phyloP scores from a whole-genome alignment of 371 early-diverging fungal genomes.

The Choanephora cucurbitarum region DNA sequence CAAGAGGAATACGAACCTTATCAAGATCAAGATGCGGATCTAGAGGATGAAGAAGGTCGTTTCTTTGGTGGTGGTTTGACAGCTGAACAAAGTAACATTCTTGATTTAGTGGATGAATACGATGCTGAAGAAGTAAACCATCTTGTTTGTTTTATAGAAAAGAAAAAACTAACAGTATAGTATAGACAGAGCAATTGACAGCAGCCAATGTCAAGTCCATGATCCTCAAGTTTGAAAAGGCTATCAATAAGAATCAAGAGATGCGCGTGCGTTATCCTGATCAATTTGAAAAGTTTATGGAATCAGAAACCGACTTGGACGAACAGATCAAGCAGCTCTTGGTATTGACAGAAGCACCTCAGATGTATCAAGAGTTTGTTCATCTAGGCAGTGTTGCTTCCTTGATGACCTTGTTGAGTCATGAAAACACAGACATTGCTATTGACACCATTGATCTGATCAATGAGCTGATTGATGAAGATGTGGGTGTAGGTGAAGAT shows the following conservation, averaged over 20 bases:
- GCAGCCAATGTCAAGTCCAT: conserved; percentile 67
- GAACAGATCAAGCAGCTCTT: conserved; percentile 81
- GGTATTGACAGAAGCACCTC: conserved; percentile 77
- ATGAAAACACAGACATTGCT: conserved; percentile 93
- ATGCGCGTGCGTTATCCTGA: conserved; percentile 82
- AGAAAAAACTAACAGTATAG: too few relatives aligned
- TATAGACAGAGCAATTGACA: conserved; percentile 64
- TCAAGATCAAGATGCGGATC: conserved; percentile 24
- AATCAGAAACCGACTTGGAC: conserved; percentile 93
- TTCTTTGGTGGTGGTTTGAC: conserved; percentile 89
- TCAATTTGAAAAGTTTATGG: conserved; percentile 84
- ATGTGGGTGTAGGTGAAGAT: conserved; percentile 63
- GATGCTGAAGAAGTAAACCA: conserved; percentile 70
- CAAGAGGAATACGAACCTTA: conserved; percentile 11
- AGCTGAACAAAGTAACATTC: conserved; percentile 72
- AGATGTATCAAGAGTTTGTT: conserved; percentile 74
- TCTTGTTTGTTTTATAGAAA: too few relatives aligned
- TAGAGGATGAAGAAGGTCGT: conserved; percentile 58
- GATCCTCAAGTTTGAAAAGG: conserved; percentile 83
- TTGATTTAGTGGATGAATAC: conserved; percentile 83
- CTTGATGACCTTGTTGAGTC: conserved; percentile 76
- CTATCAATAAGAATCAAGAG: conserved; percentile 84
- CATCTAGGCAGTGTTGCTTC: conserved; percentile 67
- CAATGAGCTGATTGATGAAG: conserved; percentile 91
- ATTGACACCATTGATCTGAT: conserved; percentile 84